These are phyloP conservation scores for Chalciporus chontae DNA, from an alignment of 768 basidiomycete genomes.

Conservation along the genomic window DNA sequence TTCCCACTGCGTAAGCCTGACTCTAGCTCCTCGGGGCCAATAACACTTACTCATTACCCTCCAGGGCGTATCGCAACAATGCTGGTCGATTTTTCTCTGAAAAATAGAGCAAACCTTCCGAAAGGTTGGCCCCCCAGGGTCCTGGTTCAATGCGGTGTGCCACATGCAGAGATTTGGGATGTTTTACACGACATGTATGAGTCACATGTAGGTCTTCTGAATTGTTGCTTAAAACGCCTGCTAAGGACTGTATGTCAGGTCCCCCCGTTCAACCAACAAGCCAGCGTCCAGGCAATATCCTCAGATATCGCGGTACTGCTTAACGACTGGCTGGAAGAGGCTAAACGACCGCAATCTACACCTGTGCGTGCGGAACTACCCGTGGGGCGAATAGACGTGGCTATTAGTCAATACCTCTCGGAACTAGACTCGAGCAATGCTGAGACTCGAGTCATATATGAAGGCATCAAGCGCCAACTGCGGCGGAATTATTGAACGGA, in stretches of 20 bases:
- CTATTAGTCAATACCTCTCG: constrained; percentile 69
- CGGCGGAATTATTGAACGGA: constrained; percentile 64
- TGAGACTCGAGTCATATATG: constrained; percentile 65
- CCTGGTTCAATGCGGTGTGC: constrained; percentile 77
- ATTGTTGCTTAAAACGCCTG: background rate
- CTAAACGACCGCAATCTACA: constrained; percentile 67
- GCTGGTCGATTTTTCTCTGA: constrained; percentile 69
- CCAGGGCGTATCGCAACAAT: constrained; percentile 74
- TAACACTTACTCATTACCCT: background rate
- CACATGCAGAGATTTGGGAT: constrained; percentile 80
- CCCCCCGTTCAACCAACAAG: constrained; percentile 79
- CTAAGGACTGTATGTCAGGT: constrained; percentile 41
- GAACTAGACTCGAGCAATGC: constrained; percentile 61
- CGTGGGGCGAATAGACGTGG: constrained; percentile 68
- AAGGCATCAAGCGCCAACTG: constrained; percentile 67
- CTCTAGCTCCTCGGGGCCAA: too few species aligned
- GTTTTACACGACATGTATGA: constrained; percentile 84
- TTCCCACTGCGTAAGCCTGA: constrained; percentile 74
- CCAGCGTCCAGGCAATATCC: constrained; percentile 75
- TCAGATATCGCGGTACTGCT: constrained; percentile 80
- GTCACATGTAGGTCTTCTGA: constrained; percentile 60
- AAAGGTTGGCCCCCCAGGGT: constrained; percentile 82
- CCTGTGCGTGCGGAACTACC: constrained; percentile 66
- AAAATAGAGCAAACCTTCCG: constrained; percentile 53
- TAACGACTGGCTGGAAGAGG: constrained; percentile 76